phyloP scores from a whole-genome alignment of 2,329 filamentous ascomycete species.

The Colletotrichum orbiculare region DNA sequence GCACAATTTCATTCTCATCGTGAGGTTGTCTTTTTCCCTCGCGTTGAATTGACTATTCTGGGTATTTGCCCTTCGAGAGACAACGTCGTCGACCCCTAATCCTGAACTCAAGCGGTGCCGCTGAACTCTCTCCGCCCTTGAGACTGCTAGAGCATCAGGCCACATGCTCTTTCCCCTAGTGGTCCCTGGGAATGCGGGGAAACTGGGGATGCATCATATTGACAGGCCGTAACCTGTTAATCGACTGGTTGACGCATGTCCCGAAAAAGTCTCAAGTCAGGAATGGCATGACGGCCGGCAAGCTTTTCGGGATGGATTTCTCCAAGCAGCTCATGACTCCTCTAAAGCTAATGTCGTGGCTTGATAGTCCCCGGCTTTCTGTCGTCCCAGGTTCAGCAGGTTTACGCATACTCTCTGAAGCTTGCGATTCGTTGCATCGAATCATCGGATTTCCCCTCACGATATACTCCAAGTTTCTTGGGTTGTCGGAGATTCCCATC shows the following conservation, averaged over 20 bases:
- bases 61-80: neutral
- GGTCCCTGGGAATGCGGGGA: conserved; percentile 29
- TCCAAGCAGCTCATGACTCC: neutral
- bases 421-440: conserved; percentile 1
- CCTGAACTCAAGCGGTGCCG: conserved; percentile 4
- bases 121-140: conserved; percentile 27
- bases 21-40: neutral
- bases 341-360: too few relatives aligned
- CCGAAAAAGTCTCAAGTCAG: conserved; percentile 1
- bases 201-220: conserved; percentile 15
- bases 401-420: neutral
- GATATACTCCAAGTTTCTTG: neutral
- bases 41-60: conserved; percentile 21
- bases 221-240: conserved; percentile 19
- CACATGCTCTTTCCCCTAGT: neutral
- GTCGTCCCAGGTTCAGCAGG: neutral
- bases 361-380: conserved; percentile 11
- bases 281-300: conserved; percentile 15
- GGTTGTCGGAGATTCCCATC: conserved; percentile 11
- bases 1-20: neutral
- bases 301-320: conserved; percentile 8
- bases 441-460: conserved; percentile 5
- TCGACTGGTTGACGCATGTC: conserved; percentile 16
- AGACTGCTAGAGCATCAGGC: conserved; percentile 32
- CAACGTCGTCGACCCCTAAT: conserved; percentile 8